These are phyloP conservation scores for Chenopodium formosanum DNA, from an alignment of 148 eudicot species.

Conservation along the genomic window DNA sequence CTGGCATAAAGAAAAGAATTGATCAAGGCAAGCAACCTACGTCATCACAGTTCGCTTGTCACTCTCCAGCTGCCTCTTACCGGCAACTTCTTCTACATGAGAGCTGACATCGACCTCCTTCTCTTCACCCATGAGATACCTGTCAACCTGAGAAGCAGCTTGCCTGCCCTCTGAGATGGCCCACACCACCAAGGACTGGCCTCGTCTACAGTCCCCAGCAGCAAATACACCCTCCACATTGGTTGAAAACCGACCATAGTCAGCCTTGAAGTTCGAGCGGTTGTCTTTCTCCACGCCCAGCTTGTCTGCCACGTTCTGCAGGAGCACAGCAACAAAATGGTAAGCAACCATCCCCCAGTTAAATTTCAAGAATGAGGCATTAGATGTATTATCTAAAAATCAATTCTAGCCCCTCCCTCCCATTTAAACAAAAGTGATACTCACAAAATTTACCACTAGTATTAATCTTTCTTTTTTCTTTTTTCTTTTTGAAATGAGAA, in stretches of 20 bases:
- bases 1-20: neutral
- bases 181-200: slow-evolving; percentile 98
- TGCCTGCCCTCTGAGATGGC: slow-evolving; percentile 93
- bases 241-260: slow-evolving; percentile 70
- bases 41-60: slow-evolving; percentile 33
- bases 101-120: slow-evolving; percentile 21
- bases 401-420: neutral
- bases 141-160: slow-evolving; percentile 90
- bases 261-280: slow-evolving; percentile 87
- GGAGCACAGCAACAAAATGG: slow-evolving; percentile 5
- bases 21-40: neutral
- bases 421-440: neutral
- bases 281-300: slow-evolving; percentile 82
- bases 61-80: slow-evolving; percentile 39
- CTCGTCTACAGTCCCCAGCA: slow-evolving; percentile 95
- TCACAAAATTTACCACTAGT: neutral
- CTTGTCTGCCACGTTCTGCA: slow-evolving; percentile 68
- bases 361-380: neutral
- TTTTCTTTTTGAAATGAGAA: neutral
- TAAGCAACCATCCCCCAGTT: slow-evolving; percentile 1
- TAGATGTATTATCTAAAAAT: neutral
- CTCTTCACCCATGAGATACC: slow-evolving; percentile 58
- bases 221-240: slow-evolving; percentile 88
- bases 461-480: neutral
- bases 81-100: slow-evolving; percentile 24